phyloP scores from a whole-genome alignment of 2,329 filamentous ascomycete genomes.

The Colletotrichum sp. region DNA sequence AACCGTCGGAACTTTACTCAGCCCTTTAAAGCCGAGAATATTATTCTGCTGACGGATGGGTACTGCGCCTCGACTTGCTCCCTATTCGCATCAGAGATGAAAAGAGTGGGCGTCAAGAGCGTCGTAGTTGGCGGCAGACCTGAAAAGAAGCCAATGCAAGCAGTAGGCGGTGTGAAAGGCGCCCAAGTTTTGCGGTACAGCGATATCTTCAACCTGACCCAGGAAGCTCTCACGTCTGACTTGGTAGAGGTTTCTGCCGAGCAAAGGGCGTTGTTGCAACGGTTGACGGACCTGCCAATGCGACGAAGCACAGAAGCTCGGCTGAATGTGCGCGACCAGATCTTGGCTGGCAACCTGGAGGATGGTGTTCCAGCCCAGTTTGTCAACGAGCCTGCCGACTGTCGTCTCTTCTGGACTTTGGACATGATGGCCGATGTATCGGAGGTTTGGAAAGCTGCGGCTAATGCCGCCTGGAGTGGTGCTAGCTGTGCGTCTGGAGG shows the following conservation, averaged over 20 bases:
- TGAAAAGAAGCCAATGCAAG: constrained; percentile 52
- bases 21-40: constrained; percentile 62
- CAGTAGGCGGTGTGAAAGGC: constrained; percentile 41
- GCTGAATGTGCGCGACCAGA: constrained; percentile 44
- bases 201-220: constrained; percentile 26
- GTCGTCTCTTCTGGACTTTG: constrained; percentile 56
- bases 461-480: constrained; percentile 42
- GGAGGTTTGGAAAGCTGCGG: constrained; percentile 51
- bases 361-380: constrained; percentile 52
- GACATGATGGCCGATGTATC: constrained; percentile 50
- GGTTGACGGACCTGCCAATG: constrained; percentile 35
- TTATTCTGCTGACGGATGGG: constrained; percentile 63
- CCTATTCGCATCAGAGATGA: constrained; percentile 59
- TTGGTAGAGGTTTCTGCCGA: constrained; percentile 28
- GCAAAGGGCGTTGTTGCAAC: constrained; percentile 30
- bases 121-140: constrained; percentile 5
- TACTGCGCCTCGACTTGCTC: constrained; percentile 64
- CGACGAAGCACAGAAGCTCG: constrained; percentile 34
- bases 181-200: constrained; percentile 39
- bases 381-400: constrained; percentile 52
- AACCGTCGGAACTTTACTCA: constrained; percentile 49
- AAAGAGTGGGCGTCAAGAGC: constrained; percentile 23
- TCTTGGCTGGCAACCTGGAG: constrained; percentile 36
- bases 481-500: constrained; percentile 35
- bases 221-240: background rate